These are phyloP conservation scores for Terfezia claveryi DNA, from an alignment of 495 filamentous ascomycete species.

Conservation along the genomic window DNA sequence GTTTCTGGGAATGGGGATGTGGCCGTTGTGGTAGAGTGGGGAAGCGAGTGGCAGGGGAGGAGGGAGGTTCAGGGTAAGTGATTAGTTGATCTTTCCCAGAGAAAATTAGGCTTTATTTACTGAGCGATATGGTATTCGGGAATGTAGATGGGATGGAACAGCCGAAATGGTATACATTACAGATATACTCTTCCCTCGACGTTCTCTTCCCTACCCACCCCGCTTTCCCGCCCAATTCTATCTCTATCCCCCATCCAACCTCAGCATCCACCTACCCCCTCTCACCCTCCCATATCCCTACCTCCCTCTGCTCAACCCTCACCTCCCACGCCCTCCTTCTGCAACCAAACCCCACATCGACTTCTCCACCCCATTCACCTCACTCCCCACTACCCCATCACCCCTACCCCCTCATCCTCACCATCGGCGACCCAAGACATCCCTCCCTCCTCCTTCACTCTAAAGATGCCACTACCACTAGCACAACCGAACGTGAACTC, in stretches of 20 bases:
- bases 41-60: too few species aligned
- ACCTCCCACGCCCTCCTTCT: constrained; percentile 9
- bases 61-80: not conserved
- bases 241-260: not conserved
- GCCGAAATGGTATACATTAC: too few species aligned
- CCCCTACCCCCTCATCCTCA: constrained; percentile 6
- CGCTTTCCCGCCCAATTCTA: constrained; percentile 1
- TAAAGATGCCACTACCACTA: not conserved
- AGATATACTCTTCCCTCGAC: not conserved
- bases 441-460: constrained; percentile 2
- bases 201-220: constrained; percentile 1
- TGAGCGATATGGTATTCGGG: too few species aligned
- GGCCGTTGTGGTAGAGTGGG: not conserved
- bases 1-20: constrained; percentile 14
- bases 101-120: too few species aligned
- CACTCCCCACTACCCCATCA: not conserved
- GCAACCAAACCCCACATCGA: not conserved
- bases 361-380: constrained; percentile 1
- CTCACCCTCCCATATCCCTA: constrained; percentile 1
- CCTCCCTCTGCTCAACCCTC: constrained; percentile 2
- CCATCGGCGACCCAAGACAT: constrained; percentile 12
- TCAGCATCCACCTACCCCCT: not conserved
- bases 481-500: not conserved
- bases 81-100: too few species aligned
- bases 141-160: too few species aligned